Base-by-base conservation (phyloP, 257 asterid species). In the Scutellaria baicalensis region DNA sequence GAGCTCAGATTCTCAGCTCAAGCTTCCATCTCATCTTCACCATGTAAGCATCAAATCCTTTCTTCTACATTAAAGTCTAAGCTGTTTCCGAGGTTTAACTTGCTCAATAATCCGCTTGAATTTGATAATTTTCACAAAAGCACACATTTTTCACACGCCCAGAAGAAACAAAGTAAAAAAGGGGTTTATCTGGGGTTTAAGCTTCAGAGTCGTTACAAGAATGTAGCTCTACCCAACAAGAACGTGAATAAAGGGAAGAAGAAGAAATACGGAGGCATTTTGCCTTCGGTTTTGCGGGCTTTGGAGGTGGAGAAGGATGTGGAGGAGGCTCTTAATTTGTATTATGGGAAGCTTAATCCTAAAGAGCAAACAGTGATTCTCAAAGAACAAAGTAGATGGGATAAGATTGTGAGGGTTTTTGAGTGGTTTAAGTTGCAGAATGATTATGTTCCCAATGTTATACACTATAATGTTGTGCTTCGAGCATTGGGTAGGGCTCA, bases 381-480 rank as follows among this genome's bases (percentile, higher is more conserved):
- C n/a, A 93, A 84, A 78, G 97, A 87, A 56, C 98, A 93, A 59
- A 78, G 85, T 0, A 88, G 78, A 57, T 93, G 97, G 98, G 83
- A 78, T 31, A 90, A 85, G 81, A 92, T 78, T 61, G 31, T 90
- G 81, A 91, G 81, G 86, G 83, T 93, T 59, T 93, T 92, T 64
- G 87, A 87, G 79, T 90, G 96, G 94, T 87, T 93, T 67, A 93
- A 90, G 82, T 83, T 84, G 2, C 92, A 85, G 80, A 67, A 83
- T 70, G 93, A 90, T 59, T 90, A 93, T 73, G 71, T 64, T 52
- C 95, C 91, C 7, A 93, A 93, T 79, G 96, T 87, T n/a, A 85
- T 93, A 79, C 98, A 93, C 77, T 93, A 90, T 56, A 93, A 93
- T 68, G 89, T 93, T 6, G 95, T 93, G 75, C 93, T 93, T 62